Conservation (phyloP, 164 flowering plant species). For the Magnolia changhungtana region DNA sequence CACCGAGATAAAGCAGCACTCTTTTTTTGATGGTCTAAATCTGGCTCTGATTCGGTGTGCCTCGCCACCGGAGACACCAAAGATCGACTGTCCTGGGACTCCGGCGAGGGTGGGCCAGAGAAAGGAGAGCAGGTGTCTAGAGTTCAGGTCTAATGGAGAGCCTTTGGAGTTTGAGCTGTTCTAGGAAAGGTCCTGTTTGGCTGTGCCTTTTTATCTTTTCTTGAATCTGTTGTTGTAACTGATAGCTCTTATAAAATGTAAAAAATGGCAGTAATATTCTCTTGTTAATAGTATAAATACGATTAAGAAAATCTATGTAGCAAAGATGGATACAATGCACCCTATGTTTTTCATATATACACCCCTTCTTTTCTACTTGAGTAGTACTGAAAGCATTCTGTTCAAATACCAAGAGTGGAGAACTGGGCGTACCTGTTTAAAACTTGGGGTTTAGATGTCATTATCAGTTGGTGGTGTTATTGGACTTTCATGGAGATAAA, state of each 20-base stretch:
- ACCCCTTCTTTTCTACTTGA: no score
- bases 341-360: no score
- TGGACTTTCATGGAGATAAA: no score
- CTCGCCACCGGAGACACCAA: conserved; percentile 69
- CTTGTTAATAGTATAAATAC: not conserved
- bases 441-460: no score
- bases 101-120: conserved; percentile 12
- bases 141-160: conserved; percentile 20
- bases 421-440: no score
- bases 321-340: no score
- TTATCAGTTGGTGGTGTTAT: no score
- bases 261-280: not conserved
- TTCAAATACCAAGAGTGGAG: no score
- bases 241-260: not conserved
- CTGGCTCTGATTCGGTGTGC: conserved; percentile 84
- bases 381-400: no score
- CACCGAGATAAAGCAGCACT: conserved; percentile 76
- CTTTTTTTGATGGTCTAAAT: conserved; percentile 77
- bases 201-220: not conserved
- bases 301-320: not conserved
- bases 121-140: conserved; percentile 28
- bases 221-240: not conserved
- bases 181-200: conserved; percentile 21
- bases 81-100: conserved; percentile 28
- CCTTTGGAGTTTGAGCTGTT: conserved; percentile 58